These are phyloP conservation scores for Rheum nobile DNA, from an alignment of 148 eudicot species.

Conservation along the genomic window DNA sequence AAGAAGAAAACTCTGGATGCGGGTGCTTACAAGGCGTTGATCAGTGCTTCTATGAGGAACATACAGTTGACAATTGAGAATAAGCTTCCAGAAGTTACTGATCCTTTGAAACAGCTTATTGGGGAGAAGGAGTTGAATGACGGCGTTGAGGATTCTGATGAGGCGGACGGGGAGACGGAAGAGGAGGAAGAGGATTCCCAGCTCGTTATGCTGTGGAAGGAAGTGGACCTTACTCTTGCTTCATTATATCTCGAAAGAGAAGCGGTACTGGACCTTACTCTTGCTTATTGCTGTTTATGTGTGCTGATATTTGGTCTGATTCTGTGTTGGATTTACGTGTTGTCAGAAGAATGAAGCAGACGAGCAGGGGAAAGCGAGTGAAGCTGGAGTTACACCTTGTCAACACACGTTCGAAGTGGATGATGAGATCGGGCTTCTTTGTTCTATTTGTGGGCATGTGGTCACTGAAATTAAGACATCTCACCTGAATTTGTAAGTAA, in stretches of 20 bases:
- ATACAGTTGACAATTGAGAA: slow-evolving; percentile 57
- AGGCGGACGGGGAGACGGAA: slow-evolving; percentile 15
- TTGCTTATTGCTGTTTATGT: background rate
- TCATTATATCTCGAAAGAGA: slow-evolving; percentile 52
- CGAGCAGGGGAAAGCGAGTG: slow-evolving; percentile 16
- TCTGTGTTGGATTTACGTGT: slow-evolving; percentile 8
- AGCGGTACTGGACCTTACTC: slow-evolving; percentile 29
- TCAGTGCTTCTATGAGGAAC: slow-evolving; percentile 69
- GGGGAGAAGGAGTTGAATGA: slow-evolving; percentile 25
- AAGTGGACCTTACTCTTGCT: slow-evolving; percentile 78
- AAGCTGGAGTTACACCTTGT: slow-evolving; percentile 26
- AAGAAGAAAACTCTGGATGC: slow-evolving; percentile 45
- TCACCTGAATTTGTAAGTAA: slow-evolving; percentile 74
- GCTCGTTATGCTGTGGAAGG: slow-evolving; percentile 72
- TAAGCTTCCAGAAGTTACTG: slow-evolving; percentile 51
- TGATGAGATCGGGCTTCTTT: slow-evolving; percentile 78
- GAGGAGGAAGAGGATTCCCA: slow-evolving; percentile 47
- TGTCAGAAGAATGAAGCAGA: slow-evolving; percentile 11
- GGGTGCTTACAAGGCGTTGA: slow-evolving; percentile 52
- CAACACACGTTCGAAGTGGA: slow-evolving; percentile 64
- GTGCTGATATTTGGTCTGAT: too few species aligned
- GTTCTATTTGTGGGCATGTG: slow-evolving; percentile 65
- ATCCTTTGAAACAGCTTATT: slow-evolving; percentile 70
- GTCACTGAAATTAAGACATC: slow-evolving; percentile 78
- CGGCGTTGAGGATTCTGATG: slow-evolving; percentile 23